A percentile compares a stretch with the other conserved stretches of the same genome.
Conservation (phyloP, 306 rosid species). For the Prosopis cineraria region DNA sequence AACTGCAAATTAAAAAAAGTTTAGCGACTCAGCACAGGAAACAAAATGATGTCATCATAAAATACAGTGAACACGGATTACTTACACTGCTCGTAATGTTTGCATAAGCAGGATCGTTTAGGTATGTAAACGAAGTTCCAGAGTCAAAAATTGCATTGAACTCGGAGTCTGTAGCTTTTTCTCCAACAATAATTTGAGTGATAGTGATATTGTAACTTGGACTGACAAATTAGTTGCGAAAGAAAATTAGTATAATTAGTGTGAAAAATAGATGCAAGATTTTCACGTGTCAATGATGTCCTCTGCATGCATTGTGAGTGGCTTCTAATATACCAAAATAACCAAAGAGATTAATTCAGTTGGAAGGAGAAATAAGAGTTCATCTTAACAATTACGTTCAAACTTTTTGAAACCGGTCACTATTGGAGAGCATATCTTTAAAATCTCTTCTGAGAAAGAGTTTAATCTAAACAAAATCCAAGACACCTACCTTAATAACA, state of each 20-base stretch:
- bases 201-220: slow-evolving; percentile 68
- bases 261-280: not conserved
- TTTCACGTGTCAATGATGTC: slow-evolving; percentile 8
- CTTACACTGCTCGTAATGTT: slow-evolving; percentile 60
- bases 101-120: slow-evolving; percentile 81
- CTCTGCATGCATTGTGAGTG: slow-evolving; percentile 23
- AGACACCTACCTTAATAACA: not conserved
- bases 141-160: slow-evolving; percentile 82
- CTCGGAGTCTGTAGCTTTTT: slow-evolving; percentile 36
- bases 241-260: slow-evolving; percentile 14
- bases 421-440: not conserved
- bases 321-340: not conserved
- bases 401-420: not conserved
- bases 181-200: slow-evolving; percentile 62
- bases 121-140: slow-evolving; percentile 82
- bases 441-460: not conserved
- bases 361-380: not conserved
- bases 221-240: slow-evolving; percentile 48
- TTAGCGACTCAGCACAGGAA: slow-evolving; percentile 19
- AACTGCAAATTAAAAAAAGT: slow-evolving; percentile 54
- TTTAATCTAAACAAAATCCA: not conserved
- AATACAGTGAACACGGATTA: slow-evolving; percentile 11
- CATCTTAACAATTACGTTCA: not conserved
- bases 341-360: not conserved
- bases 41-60: slow-evolving; percentile 16